Evolutionary conservation across 164 flowering plant species (phyloP).

Genomic region (Umbellularia californica): DNA sequence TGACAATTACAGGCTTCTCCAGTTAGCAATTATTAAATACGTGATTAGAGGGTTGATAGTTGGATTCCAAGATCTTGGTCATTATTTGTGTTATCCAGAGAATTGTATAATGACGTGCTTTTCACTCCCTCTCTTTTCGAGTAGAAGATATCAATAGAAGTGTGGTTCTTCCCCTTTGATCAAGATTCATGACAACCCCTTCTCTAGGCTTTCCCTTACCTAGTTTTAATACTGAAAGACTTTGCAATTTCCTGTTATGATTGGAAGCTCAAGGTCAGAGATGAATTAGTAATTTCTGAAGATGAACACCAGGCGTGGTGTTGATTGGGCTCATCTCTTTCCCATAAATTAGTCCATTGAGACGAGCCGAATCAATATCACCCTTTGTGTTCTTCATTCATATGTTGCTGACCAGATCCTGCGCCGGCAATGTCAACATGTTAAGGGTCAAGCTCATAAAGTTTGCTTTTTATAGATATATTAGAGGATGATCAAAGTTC

Average conservation of each 20-base stretch:
- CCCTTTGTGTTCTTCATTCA: neutral
- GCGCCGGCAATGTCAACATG: neutral
- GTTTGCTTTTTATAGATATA: neutral
- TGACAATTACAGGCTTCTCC: neutral
- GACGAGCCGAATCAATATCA: slow-evolving; percentile 1
- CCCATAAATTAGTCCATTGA: neutral
- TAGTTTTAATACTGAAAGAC: neutral
- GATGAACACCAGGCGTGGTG: neutral
- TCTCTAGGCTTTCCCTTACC: neutral
- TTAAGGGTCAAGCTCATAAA: neutral
- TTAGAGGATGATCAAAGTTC: neutral
- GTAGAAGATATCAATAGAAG: neutral
- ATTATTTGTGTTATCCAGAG: neutral
- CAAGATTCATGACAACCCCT: neutral
- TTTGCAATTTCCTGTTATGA: neutral
- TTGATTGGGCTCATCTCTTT: neutral
- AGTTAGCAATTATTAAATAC: too few species aligned
- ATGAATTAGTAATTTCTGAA: neutral
- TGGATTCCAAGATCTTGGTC: neutral
- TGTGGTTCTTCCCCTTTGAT: neutral
- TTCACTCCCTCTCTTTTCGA: neutral
- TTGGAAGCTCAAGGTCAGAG: neutral
- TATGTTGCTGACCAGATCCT: neutral
- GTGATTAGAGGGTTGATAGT: neutral
- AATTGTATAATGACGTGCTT: neutral